Conservation (phyloP, 2,329 filamentous ascomycete genomes). For the Drechslerella stenobrocha region DNA sequence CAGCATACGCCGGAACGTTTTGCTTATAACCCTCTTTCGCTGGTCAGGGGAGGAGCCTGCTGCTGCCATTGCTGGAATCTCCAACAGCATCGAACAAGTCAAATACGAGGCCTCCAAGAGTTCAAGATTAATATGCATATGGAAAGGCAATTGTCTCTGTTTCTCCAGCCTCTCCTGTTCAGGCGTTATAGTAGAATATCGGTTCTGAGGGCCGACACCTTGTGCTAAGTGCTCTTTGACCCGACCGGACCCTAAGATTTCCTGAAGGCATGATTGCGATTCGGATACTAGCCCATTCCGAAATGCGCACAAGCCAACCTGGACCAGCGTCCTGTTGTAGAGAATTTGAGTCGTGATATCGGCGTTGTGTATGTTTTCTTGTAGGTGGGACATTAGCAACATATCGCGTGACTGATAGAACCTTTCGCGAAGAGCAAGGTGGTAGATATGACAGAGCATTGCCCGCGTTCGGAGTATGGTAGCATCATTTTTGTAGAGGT, state of each 20-base stretch:
- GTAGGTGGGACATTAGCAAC: slow-evolving; percentile 99
- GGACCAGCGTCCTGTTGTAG: slow-evolving; percentile 96
- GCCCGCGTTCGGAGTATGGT: slow-evolving; percentile 86
- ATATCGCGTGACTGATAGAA: slow-evolving; percentile 98
- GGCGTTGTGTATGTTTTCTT: slow-evolving; percentile 95
- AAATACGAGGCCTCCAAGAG: slow-evolving; percentile 97
- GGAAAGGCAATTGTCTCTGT: slow-evolving; percentile 96
- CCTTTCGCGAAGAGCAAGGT: slow-evolving; percentile 93
- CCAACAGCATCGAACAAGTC: slow-evolving; percentile 97
- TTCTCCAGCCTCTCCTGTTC: slow-evolving; percentile 97
- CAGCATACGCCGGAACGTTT: slow-evolving; percentile 98
- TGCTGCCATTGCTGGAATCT: slow-evolving; percentile 95
- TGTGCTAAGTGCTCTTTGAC: slow-evolving; percentile 98
- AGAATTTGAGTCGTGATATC: slow-evolving; percentile 97
- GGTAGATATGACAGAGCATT: slow-evolving; percentile 99
- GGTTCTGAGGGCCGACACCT: slow-evolving; percentile 89
- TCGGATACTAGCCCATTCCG: slow-evolving; percentile 95
- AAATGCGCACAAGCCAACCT: slow-evolving; percentile 98
- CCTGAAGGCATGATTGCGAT: slow-evolving; percentile 93
- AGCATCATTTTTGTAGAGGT: slow-evolving; percentile 90
- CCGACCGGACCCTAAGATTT: slow-evolving; percentile 94
- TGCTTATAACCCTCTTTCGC: slow-evolving; percentile 97
- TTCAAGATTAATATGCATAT: slow-evolving; percentile 99
- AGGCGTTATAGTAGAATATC: slow-evolving; percentile 91
- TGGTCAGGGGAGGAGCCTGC: slow-evolving; percentile 95